phyloP scores from a whole-genome alignment of 495 filamentous ascomycete species.

The Hypoxylon trugodes region DNA sequence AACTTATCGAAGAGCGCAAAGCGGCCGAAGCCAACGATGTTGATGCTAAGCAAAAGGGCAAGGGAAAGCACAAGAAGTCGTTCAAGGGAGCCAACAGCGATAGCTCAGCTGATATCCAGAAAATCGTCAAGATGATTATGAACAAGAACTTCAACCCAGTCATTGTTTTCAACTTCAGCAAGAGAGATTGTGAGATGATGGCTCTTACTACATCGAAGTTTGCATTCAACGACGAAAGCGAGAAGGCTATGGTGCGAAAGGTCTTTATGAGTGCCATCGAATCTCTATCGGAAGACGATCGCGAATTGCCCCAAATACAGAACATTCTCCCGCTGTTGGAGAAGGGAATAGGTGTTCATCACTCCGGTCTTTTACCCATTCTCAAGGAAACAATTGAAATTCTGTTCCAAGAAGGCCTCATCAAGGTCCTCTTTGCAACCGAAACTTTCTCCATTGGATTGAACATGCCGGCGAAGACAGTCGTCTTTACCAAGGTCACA shows the following conservation, averaged over 20 bases:
- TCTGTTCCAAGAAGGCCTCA: conserved; percentile 95
- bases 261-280: conserved; percentile 93
- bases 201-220: conserved; percentile 84
- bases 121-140: conserved; percentile 99
- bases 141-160: conserved; percentile 94
- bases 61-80: conserved; percentile 86
- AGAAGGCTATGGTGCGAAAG: conserved; percentile 92
- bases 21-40: conserved; percentile 83
- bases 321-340: conserved; percentile 90
- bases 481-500: conserved; percentile 94
- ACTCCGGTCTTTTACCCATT: conserved; percentile 94
- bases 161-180: conserved; percentile 99
- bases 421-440: conserved; percentile 97
- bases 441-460: conserved; percentile 98
- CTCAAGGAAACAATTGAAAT: conserved; percentile 99
- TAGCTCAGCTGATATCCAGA: conserved; percentile 83
- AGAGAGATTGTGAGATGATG: conserved; percentile 88
- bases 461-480: conserved; percentile 99
- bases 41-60: conserved; percentile 80
- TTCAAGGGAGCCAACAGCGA: conserved; percentile 79
- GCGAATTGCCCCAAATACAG: conserved; percentile 82
- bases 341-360: conserved; percentile 95
- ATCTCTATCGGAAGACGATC: conserved; percentile 90
- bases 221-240: conserved; percentile 97
- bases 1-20: conserved; percentile 83